Percentiles rank a stretch among this genome's conserved stretches.
Evolutionary conservation across 2,329 filamentous ascomycete genomes (phyloP).

Genomic region (Calonectria ilicicola): DNA sequence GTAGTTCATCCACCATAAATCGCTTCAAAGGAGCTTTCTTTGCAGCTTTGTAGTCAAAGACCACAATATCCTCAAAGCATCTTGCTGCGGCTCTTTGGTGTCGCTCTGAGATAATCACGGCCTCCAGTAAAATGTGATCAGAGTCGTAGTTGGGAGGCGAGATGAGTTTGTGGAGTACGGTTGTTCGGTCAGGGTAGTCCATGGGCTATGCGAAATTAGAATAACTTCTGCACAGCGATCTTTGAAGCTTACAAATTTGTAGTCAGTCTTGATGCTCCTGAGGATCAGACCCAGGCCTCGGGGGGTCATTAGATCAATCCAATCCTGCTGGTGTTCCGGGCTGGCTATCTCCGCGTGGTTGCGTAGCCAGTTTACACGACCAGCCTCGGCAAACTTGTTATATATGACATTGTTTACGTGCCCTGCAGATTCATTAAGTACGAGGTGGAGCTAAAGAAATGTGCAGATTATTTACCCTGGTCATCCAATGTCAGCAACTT

Average conservation of each 20-base stretch:
- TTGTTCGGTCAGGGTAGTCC: constrained; percentile 84
- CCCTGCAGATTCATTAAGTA: constrained; percentile 32
- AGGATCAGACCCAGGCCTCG: constrained; percentile 79
- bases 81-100: constrained; percentile 79
- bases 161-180: constrained; percentile 83
- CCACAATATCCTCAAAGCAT: constrained; percentile 68
- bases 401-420: constrained; percentile 93
- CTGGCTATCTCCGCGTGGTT: constrained; percentile 76
- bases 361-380: constrained; percentile 81
- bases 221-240: background rate
- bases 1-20: constrained; percentile 55
- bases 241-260: constrained; percentile 79
- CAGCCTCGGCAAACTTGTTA: constrained; percentile 85
- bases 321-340: constrained; percentile 69
- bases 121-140: constrained; percentile 68
- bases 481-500: background rate
- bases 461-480: constrained; percentile 20
- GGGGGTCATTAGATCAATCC: constrained; percentile 77
- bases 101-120: constrained; percentile 79
- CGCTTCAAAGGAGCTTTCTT: constrained; percentile 53
- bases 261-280: constrained; percentile 83
- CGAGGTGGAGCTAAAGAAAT: background rate
- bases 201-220: constrained; percentile 71
- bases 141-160: constrained; percentile 57
- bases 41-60: constrained; percentile 48